Conservation (phyloP, 805 yeast species). For the Candida verbasci region DNA sequence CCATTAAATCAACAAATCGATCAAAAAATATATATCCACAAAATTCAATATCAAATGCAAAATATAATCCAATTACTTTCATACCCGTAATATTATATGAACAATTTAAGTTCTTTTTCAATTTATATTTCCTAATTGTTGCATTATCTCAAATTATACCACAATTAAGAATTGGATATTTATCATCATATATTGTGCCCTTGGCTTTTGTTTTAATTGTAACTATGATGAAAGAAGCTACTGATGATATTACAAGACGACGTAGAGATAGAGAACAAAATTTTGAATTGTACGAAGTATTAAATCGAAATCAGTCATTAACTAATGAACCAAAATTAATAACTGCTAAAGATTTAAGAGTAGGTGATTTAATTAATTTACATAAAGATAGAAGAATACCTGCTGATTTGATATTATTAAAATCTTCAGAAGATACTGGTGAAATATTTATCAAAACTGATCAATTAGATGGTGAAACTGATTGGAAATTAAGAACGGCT, state of each 20-base stretch:
- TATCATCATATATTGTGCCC: constrained; percentile 91
- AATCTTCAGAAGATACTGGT: constrained; percentile 66
- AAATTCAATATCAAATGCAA: constrained; percentile 90
- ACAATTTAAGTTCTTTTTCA: constrained; percentile 96
- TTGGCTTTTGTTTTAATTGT: constrained; percentile 87
- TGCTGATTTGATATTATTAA: constrained; percentile 84
- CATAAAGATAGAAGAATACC: constrained; percentile 86
- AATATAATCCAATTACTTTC: constrained; percentile 83
- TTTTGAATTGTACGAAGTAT: constrained; percentile 72
- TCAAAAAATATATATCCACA: constrained; percentile 39
- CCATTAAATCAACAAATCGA: constrained; percentile 31
- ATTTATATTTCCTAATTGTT: constrained; percentile 84
- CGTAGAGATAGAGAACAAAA: constrained; percentile 88
- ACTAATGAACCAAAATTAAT: constrained; percentile 23
- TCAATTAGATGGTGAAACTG: constrained; percentile 98
- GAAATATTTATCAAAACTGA: constrained; percentile 95
- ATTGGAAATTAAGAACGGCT: constrained; percentile 91
- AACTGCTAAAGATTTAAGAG: constrained; percentile 60
- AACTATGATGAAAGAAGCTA: constrained; percentile 93
- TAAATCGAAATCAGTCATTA: constrained; percentile 26
- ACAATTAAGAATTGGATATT: constrained; percentile 83
- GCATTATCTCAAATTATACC: constrained; percentile 93
- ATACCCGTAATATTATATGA: constrained; percentile 87
- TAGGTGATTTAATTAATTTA: constrained; percentile 79
- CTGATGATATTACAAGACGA: constrained; percentile 88